phyloP scores from a whole-genome alignment of 1,284 basidiomycete genomes.

The Rhizopogon parksii region DNA sequence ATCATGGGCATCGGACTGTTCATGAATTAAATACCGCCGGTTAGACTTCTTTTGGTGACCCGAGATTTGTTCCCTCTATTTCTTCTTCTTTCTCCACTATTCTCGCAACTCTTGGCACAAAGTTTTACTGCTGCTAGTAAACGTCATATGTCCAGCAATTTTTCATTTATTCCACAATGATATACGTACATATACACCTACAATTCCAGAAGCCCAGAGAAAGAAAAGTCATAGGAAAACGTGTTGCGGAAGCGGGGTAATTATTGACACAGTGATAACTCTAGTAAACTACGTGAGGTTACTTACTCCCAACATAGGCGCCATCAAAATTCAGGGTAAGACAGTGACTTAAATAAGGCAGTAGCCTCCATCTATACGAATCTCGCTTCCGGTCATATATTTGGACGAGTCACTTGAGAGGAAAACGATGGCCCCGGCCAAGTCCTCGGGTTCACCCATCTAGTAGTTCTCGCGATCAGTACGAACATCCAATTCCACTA shows the following conservation, averaged over 20 bases:
- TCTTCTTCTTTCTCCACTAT: not conserved
- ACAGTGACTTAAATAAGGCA: constrained; percentile 45
- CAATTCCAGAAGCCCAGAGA: too few relatives aligned
- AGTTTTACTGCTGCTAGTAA: too few relatives aligned
- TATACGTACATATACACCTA: too few relatives aligned
- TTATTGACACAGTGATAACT: not conserved
- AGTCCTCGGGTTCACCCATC: constrained; percentile 74
- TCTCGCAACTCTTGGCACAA: not conserved
- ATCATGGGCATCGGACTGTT: not conserved
- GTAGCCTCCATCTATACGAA: constrained; percentile 85
- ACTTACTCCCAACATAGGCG: constrained; percentile 6
- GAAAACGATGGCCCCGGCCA: constrained; percentile 77
- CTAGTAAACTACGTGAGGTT: not conserved
- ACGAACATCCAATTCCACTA: not conserved
- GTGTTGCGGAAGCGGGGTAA: not conserved
- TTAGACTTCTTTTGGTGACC: not conserved
- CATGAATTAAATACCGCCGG: not conserved
- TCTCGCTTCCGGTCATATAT: constrained; percentile 81
- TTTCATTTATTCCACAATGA: not conserved
- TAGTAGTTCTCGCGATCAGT: constrained; percentile 23
- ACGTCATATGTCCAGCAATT: too few relatives aligned
- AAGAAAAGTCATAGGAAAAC: not conserved
- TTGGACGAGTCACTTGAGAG: constrained; percentile 79
- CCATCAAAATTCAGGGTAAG: not conserved
- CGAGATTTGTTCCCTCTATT: not conserved